Base-by-base conservation (phyloP, 1,284 basidiomycete species). In the Cerioporus squamosus region DNA sequence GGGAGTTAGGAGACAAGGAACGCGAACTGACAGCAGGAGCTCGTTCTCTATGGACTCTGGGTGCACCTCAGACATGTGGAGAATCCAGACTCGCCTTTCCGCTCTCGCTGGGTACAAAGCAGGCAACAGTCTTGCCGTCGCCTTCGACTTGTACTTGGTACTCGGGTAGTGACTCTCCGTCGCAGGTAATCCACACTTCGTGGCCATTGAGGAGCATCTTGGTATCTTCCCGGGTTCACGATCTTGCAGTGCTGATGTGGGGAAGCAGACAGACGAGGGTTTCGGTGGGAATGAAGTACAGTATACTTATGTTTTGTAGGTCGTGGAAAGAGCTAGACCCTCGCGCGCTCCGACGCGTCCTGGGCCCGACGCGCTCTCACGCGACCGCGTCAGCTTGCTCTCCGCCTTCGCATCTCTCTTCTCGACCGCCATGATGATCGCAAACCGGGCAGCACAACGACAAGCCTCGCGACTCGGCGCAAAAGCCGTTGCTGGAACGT, bases 51-150 rank as follows among this genome's bases (percentile, higher is more conserved):
- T n/a, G n/a, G n/a, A n/a, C n/a, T n/a, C n/a, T n/a, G n/a, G n/a
- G n/a, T n/a, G n/a, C n/a, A n/a, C n/a, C n/a, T n/a, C n/a, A 22
- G 7, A 36, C 5, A 9, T 12, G 15, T 24, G 4, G 10, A 33
- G n/a, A 15, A 36, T 4, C 1, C 33, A 14, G 18, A 50, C 55
- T 42, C 24, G 53, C 63, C 56, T 65, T 65, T 10, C 61, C 63
- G 15, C 56, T 51, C 43, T 62, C 58, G 31, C 63, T 65, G 9
- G 63, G 58, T 15, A 65, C 54, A 17, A 48, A 60, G 42, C 63
- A 65, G 12, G 55, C 39, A 3, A 56, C 43, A 7, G 55, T 63
- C 44, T 57, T 55, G 20, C 50, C 49, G 3, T 39, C 43, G 8
- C 53, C 58, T 31, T 55, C 49, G 8, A 31, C 39, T n/a, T 59